phyloP scores from a whole-genome alignment of 108 stramenopile genomes.

The Skeletonema potamos region DNA sequence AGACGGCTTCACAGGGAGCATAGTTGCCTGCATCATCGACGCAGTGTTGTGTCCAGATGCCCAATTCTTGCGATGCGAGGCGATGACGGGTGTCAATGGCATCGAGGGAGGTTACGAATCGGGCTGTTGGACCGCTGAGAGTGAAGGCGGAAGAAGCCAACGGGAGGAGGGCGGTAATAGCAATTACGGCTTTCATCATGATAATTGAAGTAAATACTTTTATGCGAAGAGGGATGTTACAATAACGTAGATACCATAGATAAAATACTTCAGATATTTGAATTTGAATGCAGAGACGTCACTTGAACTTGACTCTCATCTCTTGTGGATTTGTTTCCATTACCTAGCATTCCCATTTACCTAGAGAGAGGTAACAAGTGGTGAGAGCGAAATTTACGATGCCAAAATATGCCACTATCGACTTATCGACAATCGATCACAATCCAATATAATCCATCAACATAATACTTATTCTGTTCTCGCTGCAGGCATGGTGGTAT shows the following conservation, averaged over 20 bases:
- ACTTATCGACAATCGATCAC: no score
- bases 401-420: no score
- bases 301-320: not conserved
- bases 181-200: not conserved
- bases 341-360: no score
- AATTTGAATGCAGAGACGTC: no score
- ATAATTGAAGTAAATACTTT: not conserved
- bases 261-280: no score
- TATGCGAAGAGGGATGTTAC: no score
- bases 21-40: not conserved
- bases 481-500: no score
- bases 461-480: no score
- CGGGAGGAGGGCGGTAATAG: constrained; percentile 4
- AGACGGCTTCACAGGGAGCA: constrained; percentile 14
- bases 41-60: constrained; percentile 14
- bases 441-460: no score
- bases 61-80: constrained; percentile 21
- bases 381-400: no score
- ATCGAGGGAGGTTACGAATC: not conserved
- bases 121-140: not conserved
- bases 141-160: constrained; percentile 1
- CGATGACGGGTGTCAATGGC: constrained; percentile 23
- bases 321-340: not conserved
- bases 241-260: no score
- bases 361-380: no score